Evolutionary conservation across 805 yeast genomes (phyloP).

Genomic region (Spencermartinsiella europaea): DNA sequence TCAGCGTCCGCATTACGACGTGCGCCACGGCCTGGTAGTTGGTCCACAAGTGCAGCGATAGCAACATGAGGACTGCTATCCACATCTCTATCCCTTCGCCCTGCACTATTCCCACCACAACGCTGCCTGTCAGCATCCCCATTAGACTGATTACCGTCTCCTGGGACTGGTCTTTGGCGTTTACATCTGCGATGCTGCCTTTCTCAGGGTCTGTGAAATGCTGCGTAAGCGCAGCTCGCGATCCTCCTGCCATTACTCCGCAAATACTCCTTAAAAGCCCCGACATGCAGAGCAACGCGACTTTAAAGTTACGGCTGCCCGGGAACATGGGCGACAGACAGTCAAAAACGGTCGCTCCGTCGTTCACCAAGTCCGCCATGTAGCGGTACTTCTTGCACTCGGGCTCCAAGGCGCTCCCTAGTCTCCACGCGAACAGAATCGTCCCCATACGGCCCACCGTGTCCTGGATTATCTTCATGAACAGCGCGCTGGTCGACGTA

Average conservation of each 20-base stretch:
- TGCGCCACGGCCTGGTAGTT: slow-evolving; percentile 32
- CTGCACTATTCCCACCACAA: slow-evolving; percentile 26
- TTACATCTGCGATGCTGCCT: slow-evolving; percentile 34
- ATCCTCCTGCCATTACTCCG: slow-evolving; percentile 36
- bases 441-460: slow-evolving; percentile 35
- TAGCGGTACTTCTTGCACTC: slow-evolving; percentile 34
- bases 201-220: slow-evolving; percentile 32
- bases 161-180: slow-evolving; percentile 35
- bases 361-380: slow-evolving; percentile 33
- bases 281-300: slow-evolving; percentile 29
- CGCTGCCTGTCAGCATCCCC: slow-evolving; percentile 34
- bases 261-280: slow-evolving; percentile 32
- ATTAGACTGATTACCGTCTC: slow-evolving; percentile 33
- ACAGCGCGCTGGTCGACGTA: slow-evolving; percentile 34
- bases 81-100: slow-evolving; percentile 26
- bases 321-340: slow-evolving; percentile 31
- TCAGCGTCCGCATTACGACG: slow-evolving; percentile 29
- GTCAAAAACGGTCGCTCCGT: slow-evolving; percentile 32
- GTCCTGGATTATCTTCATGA: slow-evolving; percentile 33
- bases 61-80: slow-evolving; percentile 23
- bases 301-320: slow-evolving; percentile 14
- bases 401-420: slow-evolving; percentile 32
- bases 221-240: slow-evolving; percentile 34
- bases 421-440: slow-evolving; percentile 33
- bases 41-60: slow-evolving; percentile 30